phyloP scores from a whole-genome alignment of 331 rosid species.

The Acacia pycnantha region DNA sequence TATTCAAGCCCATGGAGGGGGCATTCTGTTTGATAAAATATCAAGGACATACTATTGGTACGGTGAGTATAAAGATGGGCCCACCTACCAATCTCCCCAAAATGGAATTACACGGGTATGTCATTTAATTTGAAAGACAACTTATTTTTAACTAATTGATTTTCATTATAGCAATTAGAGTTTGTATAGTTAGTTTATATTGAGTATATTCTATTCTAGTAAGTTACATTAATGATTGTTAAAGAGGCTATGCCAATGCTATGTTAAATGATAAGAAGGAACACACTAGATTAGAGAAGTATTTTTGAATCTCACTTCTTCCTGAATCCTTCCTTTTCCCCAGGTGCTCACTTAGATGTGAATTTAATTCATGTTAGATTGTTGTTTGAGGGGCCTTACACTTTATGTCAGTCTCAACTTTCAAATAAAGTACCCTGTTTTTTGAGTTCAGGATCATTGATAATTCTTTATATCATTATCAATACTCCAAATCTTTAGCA shows the following conservation, averaged over 20 bases:
- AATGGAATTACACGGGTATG: constrained; percentile 95
- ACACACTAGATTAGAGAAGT: not conserved
- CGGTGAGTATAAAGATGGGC: constrained; percentile 98
- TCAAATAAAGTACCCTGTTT: not conserved
- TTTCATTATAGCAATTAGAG: constrained; percentile 14
- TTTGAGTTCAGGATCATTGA: not conserved
- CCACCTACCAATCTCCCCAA: constrained; percentile 85
- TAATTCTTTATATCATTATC: not conserved
- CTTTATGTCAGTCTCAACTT: not conserved
- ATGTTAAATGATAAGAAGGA: not conserved
- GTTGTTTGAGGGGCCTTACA: not conserved
- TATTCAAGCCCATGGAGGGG: constrained; percentile 99
- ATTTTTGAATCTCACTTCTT: not conserved
- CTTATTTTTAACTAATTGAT: constrained; percentile 16
- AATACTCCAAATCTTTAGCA: constrained; percentile 1
- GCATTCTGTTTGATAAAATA: constrained; percentile 62
- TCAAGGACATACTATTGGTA: constrained; percentile 92
- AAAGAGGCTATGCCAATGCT: not conserved
- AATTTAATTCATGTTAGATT: not conserved
- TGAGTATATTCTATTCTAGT: not conserved
- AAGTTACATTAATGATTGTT: not conserved
- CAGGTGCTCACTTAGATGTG: not conserved
- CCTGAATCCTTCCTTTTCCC: not conserved
- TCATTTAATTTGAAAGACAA: constrained; percentile 23
- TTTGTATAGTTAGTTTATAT: not conserved